Evolutionary conservation across 2,329 filamentous ascomycete species (phyloP), one percentile per base, ranked within the genome.

Genomic region (Neofusicoccum cordaticola): DNA sequence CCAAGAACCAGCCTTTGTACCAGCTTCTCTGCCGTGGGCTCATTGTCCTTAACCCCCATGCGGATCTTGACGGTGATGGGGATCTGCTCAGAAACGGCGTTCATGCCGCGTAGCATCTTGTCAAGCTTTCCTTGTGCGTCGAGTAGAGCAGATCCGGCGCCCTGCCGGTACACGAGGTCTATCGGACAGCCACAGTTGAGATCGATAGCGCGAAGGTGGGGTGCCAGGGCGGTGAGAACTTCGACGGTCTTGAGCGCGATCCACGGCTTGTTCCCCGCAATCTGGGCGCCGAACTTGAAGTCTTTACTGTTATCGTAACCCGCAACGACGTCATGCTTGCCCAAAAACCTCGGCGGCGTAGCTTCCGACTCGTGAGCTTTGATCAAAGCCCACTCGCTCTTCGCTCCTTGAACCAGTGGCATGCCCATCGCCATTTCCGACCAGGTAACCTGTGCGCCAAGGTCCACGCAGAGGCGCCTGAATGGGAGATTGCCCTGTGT

Each of bases 171-270:
- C 60, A 99, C 89, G 70, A 97, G 86, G 74, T 99, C 95, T 73
- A 99, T 97, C 3, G 95, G 95, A 74, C 95, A 99, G 50, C 95
- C 95, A 72, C 94, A 98, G 81, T 99, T 99, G 70, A 99, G 83
- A 73, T 99, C 95, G 68, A 99, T 91, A 44, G 97, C 87, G 41
- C 95, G 91, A 19, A 99, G 84, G 71, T 92, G 87, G 2, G 95
- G 93, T 65, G 93, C 88, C 68, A 90, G 87, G 35, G 85, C 84
- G 4, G 89, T 89, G 52, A 99, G 81, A 3, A 90, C 85, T 75
- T 98, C 93, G 0, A 94, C 91, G 0, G 92, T 89, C 80, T 97
- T 97, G 74, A 94, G 85, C 2, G 91, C 94, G 63, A 93, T 84
- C 90, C 92, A 96, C 13, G 93, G 92, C 75, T 96, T 95, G 78